A percentile compares a stretch with the other conserved stretches of the same genome.
Conservation (phyloP, 768 basidiomycete genomes). For the Tremella yokohamensis region DNA sequence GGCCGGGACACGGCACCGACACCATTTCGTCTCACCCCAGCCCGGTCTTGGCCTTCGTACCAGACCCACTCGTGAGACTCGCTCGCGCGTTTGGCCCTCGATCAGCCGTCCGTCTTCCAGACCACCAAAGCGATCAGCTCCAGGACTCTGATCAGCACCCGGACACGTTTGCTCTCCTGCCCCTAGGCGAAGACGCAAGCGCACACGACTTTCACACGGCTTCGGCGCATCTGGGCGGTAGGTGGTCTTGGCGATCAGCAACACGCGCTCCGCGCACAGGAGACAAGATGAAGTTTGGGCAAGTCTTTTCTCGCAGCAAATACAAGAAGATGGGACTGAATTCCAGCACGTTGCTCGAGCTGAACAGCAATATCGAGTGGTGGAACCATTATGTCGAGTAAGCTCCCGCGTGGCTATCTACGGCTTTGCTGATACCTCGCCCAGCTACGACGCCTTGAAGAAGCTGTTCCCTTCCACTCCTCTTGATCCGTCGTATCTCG, state of each 20-base stretch:
- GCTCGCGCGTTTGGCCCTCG: too few relatives aligned
- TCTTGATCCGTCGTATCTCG: slow-evolving; percentile 45
- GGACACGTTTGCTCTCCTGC: too few relatives aligned
- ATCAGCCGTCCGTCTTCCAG: too few relatives aligned
- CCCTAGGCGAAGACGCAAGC: too few relatives aligned
- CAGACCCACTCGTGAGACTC: too few relatives aligned
- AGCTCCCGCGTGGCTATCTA: slow-evolving; percentile 13
- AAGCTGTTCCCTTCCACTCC: slow-evolving; percentile 51
- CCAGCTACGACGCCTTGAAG: slow-evolving; percentile 52
- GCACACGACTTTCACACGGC: too few relatives aligned
- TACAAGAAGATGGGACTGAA: neutral
- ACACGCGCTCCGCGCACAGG: slow-evolving; percentile 24
- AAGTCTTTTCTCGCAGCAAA: slow-evolving; percentile 11
- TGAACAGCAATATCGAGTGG: slow-evolving; percentile 53
- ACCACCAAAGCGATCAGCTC: too few relatives aligned
- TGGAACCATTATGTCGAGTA: slow-evolving; percentile 52
- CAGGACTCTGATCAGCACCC: too few relatives aligned
- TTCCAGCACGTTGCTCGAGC: slow-evolving; percentile 47
- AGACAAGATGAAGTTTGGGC: slow-evolving; percentile 51
- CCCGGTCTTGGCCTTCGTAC: too few relatives aligned
- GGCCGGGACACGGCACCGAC: too few relatives aligned
- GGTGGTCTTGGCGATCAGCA: slow-evolving; percentile 33
- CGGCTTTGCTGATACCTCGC: neutral
- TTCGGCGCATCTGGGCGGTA: neutral
- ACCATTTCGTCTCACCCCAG: too few relatives aligned